Base-by-base conservation (phyloP, 2,329 filamentous ascomycete genomes). In the Pseudopyrenochaeta lycopersici region DNA sequence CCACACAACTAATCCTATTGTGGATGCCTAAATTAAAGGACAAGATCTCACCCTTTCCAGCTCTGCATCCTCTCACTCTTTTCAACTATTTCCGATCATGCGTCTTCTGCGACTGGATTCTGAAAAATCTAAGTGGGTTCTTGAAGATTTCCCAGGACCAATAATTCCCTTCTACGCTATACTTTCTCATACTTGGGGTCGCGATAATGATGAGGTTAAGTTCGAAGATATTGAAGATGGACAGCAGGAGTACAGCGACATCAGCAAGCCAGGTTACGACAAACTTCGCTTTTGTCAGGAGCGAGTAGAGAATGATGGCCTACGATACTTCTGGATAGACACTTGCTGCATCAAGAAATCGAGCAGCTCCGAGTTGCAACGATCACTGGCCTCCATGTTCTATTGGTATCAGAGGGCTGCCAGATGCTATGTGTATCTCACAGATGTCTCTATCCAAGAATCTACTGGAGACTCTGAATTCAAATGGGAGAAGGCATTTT, bases 321-420 rank as follows among this genome's bases (percentile, higher is more conserved):
- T 47, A 3, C 32, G 18, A 10, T 39, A 36, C 11, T 47, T 47
- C 23, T 47, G 44, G 44, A 39, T 47, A 14, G 44, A 47, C 17
- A 47, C 31, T 10, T 47, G 44, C 36, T 47, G 44, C 21, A 47
- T 47, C 44, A 18, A 47, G n/a, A 47, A 47, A 15, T 21, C 31
- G 15, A 27, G 38, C 17, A 47, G 33, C 21, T 21, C 20, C 7
- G 44, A 47, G 36, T 11, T 49, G 21, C 31, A 42, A 15, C 12
- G n/a, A 18, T 38, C 46, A 2, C 33, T 49, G 18, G 27, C 20
- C 7, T 49, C 46, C 14, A 49, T 49, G 46, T 49, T 49, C 31
- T 40, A 32, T 10, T 49, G 46, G 46, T 49, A 49, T 36, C 38
- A 49, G 17, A 32, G 31, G 18, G 46, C 46, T 14, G 20, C 14